These are phyloP conservation scores for Ajuga chamaepitys DNA, from an alignment of 257 asterid genomes.

Conservation along the genomic window DNA sequence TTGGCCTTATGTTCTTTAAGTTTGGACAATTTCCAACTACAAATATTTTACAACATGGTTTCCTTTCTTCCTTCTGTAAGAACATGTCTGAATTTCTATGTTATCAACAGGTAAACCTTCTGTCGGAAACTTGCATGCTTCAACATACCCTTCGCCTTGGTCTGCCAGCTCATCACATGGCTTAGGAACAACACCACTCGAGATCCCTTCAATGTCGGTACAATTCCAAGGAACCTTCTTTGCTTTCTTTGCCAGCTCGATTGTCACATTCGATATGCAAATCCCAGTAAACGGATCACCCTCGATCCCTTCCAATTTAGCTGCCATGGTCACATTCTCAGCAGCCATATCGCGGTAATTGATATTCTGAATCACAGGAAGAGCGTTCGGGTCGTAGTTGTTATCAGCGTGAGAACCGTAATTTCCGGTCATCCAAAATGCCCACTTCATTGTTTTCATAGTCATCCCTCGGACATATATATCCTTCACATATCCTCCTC, in stretches of 20 bases:
- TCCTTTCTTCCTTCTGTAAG: constrained; percentile 39
- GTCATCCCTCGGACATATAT: constrained; percentile 62
- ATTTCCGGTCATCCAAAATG: constrained; percentile 91
- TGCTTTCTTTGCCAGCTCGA: constrained; percentile 47
- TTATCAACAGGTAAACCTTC: constrained; percentile 48
- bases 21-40: constrained; percentile 11
- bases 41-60: constrained; percentile 18
- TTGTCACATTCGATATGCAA: constrained; percentile 73
- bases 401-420: constrained; percentile 87
- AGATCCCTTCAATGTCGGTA: constrained; percentile 62
- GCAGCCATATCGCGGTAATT: constrained; percentile 78
- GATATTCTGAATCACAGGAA: constrained; percentile 72
- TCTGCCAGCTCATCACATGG: constrained; percentile 55
- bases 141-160: constrained; percentile 19
- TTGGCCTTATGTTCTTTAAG: neutral
- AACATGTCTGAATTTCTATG: constrained; percentile 44
- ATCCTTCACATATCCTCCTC: constrained; percentile 89
- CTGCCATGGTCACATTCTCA: constrained; percentile 85
- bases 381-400: constrained; percentile 75
- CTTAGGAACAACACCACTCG: constrained; percentile 63
- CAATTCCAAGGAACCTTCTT: constrained; percentile 84
- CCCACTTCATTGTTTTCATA: constrained; percentile 92
- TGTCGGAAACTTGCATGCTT: constrained; percentile 51
- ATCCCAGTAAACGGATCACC: constrained; percentile 59
- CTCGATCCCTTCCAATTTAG: constrained; percentile 44